Evolutionary conservation across 2,329 filamentous ascomycete species (phyloP).

Genomic region (Rhinocladiella mackenziei): DNA sequence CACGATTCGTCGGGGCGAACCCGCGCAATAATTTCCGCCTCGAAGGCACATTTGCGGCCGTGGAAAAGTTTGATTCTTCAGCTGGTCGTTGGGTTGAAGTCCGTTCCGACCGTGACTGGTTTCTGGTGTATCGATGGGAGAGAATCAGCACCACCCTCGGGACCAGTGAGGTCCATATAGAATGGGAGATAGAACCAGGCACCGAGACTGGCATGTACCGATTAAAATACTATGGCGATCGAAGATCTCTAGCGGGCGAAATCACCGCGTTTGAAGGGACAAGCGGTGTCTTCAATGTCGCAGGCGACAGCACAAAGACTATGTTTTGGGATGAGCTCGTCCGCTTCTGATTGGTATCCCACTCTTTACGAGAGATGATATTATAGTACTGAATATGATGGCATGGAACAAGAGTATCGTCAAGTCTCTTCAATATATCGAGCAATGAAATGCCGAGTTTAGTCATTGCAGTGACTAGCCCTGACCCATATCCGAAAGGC

Average conservation of each 20-base stretch:
- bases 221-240: slow-evolving; percentile 78
- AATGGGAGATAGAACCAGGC: slow-evolving; percentile 68
- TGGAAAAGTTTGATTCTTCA: slow-evolving; percentile 58
- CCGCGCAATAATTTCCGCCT: slow-evolving; percentile 81
- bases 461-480: too few relatives aligned
- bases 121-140: slow-evolving; percentile 74
- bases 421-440: too few relatives aligned
- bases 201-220: slow-evolving; percentile 64
- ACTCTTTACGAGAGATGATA: too few relatives aligned
- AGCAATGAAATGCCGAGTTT: too few relatives aligned
- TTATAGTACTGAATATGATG: too few relatives aligned
- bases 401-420: too few relatives aligned
- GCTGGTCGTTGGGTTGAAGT: slow-evolving; percentile 60
- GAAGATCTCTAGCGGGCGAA: slow-evolving; percentile 60
- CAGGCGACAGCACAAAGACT: slow-evolving; percentile 3
- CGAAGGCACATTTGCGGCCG: slow-evolving; percentile 70
- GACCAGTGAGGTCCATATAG: slow-evolving; percentile 71
- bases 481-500: too few relatives aligned
- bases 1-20: slow-evolving; percentile 78
- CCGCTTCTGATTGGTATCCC: too few relatives aligned
- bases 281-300: slow-evolving; percentile 48
- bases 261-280: slow-evolving; percentile 67
- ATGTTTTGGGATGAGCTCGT: slow-evolving; percentile 17
- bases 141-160: slow-evolving; percentile 66
- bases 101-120: slow-evolving; percentile 76